Percentiles rank a stretch among this genome's conserved stretches.
phyloP scores from a whole-genome alignment of 768 basidiomycete genomes.

The Sporobolomyces pararoseus region DNA sequence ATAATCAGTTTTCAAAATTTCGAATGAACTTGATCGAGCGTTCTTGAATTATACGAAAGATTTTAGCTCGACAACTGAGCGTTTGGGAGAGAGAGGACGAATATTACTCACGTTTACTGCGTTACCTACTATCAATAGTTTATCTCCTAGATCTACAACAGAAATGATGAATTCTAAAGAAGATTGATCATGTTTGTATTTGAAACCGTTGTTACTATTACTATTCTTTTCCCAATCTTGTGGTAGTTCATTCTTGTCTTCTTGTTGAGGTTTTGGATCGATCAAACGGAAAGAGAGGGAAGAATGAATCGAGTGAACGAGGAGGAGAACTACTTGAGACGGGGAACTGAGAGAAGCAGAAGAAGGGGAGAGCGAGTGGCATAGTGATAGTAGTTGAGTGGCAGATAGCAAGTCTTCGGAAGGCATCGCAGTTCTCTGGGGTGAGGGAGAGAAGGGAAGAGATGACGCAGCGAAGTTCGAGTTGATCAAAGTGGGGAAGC shows the following conservation, averaged over 20 bases:
- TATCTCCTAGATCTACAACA: conserved; percentile 70
- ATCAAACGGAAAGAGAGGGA: conserved; percentile 73
- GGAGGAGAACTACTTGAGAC: conserved; percentile 66
- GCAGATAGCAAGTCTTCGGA: no score
- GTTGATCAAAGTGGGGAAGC: no score
- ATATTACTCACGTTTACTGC: conserved; percentile 75
- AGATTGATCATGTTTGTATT: conserved; percentile 86
- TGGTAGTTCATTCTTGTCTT: conserved; percentile 59
- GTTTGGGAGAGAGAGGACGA: no score
- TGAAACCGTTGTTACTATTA: conserved; percentile 63
- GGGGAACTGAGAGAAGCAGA: conserved; percentile 54
- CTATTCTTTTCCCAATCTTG: conserved; percentile 66
- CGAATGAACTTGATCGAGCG: conserved; percentile 61
- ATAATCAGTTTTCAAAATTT: conserved; percentile 73
- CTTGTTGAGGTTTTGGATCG: conserved; percentile 50
- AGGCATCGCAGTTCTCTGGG: no score
- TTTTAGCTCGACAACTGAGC: no score
- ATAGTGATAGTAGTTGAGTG: no score
- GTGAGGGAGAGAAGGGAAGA: background rate
- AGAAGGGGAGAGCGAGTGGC: conserved; percentile 2
- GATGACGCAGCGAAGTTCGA: no score
- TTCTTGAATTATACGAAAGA: no score
- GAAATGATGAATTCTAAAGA: conserved; percentile 81
- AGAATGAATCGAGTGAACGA: conserved; percentile 70
- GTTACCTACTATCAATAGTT: conserved; percentile 79